Percentiles rank a stretch among this genome's conserved stretches.
Evolutionary conservation across 306 rosid species (phyloP).

Genomic region (Trifolium fragiferum): DNA sequence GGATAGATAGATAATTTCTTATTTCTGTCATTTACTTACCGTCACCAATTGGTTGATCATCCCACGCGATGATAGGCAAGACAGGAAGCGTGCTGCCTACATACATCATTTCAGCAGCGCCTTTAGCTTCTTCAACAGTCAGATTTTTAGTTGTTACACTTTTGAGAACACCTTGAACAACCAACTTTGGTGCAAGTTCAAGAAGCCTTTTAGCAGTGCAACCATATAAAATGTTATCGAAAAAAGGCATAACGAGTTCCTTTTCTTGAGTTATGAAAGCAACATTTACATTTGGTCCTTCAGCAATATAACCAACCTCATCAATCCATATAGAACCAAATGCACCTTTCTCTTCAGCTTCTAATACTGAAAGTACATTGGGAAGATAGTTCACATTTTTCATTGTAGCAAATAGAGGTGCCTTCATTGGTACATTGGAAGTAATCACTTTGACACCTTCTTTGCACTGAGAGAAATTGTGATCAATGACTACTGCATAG

Average conservation of each 20-base stretch:
- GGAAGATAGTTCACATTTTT: conserved; percentile 95
- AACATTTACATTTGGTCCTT: conserved; percentile 96
- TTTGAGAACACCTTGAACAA: conserved; percentile 66
- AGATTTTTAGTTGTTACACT: conserved; percentile 53
- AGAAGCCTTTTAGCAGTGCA: conserved; percentile 86
- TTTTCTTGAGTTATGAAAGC: conserved; percentile 80
- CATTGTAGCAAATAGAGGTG: conserved; percentile 68
- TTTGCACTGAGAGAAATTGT: conserved; percentile 65
- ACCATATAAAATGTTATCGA: conserved; percentile 71
- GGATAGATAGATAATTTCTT: background rate
- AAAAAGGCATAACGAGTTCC: conserved; percentile 78
- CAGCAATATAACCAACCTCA: conserved; percentile 82
- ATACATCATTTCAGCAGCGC: conserved; percentile 84
- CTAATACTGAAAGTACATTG: conserved; percentile 73
- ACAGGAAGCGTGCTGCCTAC: conserved; percentile 92
- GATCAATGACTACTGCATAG: conserved; percentile 83
- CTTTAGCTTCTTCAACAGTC: conserved; percentile 69
- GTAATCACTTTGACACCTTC: conserved; percentile 87
- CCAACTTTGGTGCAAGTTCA: conserved; percentile 69
- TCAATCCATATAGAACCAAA: conserved; percentile 86
- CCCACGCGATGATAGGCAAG: conserved; percentile 83
- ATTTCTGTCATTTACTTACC: conserved; percentile 54
- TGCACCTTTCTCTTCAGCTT: conserved; percentile 90
- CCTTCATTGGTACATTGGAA: conserved; percentile 75
- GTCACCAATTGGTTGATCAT: conserved; percentile 73